Base-by-base conservation (phyloP, 2,329 filamentous ascomycete species). In the Lachnellula willkommii region DNA sequence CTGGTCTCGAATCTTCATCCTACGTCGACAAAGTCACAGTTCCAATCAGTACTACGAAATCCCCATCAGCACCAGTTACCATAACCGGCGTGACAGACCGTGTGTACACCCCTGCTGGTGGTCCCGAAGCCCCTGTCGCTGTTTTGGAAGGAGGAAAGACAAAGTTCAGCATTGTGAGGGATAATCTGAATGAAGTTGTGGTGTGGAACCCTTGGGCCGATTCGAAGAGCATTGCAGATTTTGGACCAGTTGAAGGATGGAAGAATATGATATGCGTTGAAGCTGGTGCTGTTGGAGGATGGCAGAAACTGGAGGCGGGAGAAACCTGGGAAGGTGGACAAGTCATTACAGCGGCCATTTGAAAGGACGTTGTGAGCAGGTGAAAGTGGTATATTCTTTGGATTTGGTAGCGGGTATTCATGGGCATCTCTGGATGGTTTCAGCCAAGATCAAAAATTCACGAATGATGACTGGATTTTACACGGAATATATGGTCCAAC, bases 141-240 rank as follows among this genome's bases (percentile, higher is more conserved):
- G 82, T 95, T 48, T 69, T 77, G 15, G 84, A 89, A 66, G 79
- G 74, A 50, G 85, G 83, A 58, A 80, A 80, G 67, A 77, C 84
- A 14, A 75, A 80, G 50, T 91, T 88, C 75, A 84, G 85, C 57
- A 79, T 97, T 54, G 82, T 87, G 42, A 84, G 94, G 59, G 90
- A 96, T 73, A 92, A 90, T 63, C 79, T 99, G 63, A 81, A 82
- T 60, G 90, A 97, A 64, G 85, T 94, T 15, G 93, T 96, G 1
- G 88, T 97, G 32, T 99, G 94, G 94, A 99, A 99, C 74, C 94
- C 94, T 1, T 96, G 93, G 91, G 79, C 80, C 42, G 89, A 92
- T 77, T 84, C 89, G 1, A 82, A 84, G 65, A 80, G 80, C 5
- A 95, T 96, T 75, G 84, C 77, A 52, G 94, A 99, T 72, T 96